phyloP scores from a whole-genome alignment of 495 filamentous ascomycete genomes.

The Aspergillus kassunensis region DNA sequence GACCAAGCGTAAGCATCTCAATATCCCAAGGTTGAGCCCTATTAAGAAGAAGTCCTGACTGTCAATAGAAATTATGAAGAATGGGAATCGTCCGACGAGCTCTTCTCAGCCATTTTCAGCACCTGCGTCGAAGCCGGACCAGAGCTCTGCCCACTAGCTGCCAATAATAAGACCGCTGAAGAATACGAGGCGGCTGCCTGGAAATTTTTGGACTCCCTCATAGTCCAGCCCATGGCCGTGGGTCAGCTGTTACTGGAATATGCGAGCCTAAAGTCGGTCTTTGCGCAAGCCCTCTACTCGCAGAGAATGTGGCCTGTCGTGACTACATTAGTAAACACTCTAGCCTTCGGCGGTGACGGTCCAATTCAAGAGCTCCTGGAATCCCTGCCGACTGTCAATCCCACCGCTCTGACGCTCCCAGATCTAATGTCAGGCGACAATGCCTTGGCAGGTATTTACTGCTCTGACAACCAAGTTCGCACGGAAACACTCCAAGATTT shows the following conservation, averaged over 20 bases:
- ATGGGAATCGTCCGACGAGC: neutral
- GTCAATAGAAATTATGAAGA: constrained; percentile 5
- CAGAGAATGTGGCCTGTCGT: neutral
- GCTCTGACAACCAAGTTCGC: constrained; percentile 8
- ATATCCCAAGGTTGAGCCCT: neutral
- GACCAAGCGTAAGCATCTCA: constrained; percentile 1
- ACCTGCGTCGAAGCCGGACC: constrained; percentile 3
- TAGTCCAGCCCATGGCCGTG: neutral
- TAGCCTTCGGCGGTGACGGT: neutral
- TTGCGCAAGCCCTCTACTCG: neutral
- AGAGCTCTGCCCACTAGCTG: neutral
- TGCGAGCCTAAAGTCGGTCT: neutral
- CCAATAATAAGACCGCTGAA: neutral
- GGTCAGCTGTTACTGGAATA: constrained; percentile 2
- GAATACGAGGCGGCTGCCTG: constrained; percentile 6
- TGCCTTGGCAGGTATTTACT: constrained; percentile 4
- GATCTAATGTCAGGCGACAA: neutral
- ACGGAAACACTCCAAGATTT: constrained; percentile 1
- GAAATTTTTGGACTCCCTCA: neutral
- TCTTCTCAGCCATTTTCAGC: constrained; percentile 4
- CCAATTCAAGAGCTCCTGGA: neutral
- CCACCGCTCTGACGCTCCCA: neutral
- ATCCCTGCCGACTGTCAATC: neutral
- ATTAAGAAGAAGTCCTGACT: too few relatives aligned
- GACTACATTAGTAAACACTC: neutral